Percentiles rank a stretch among this genome's conserved stretches.
Conservation (phyloP, 306 rosid genomes). For the Cucumis melo region DNA sequence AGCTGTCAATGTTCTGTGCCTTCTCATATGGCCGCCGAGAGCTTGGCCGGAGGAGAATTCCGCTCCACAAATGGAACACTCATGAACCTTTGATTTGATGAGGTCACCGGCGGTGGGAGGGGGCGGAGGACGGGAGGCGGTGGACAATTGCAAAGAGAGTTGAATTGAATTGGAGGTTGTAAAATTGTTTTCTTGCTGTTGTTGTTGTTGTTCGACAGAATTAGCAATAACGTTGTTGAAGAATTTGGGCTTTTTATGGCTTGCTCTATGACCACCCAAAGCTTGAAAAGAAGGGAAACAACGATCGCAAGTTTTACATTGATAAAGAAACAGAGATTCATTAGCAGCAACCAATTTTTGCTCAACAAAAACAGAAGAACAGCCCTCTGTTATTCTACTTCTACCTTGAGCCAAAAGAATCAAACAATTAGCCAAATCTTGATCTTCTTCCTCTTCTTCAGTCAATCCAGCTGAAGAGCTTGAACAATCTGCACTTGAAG, state of each 20-base stretch:
- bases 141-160: constrained; percentile 42
- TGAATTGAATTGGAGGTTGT: constrained; percentile 22
- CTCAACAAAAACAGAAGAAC: not conserved
- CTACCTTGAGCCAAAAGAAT: constrained; percentile 64
- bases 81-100: constrained; percentile 42
- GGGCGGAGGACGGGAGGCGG: not conserved
- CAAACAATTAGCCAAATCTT: constrained; percentile 72
- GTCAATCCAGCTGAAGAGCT: constrained; percentile 7
- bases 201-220: not conserved
- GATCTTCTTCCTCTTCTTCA: constrained; percentile 25
- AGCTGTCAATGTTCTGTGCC: constrained; percentile 43
- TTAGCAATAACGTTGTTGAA: not conserved
- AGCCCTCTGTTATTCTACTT: not conserved
- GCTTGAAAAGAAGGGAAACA: constrained; percentile 81
- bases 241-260: constrained; percentile 53
- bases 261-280: constrained; percentile 86
- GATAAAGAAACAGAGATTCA: constrained; percentile 12
- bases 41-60: constrained; percentile 91
- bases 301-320: constrained; percentile 76
- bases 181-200: not conserved
- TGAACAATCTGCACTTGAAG: constrained; percentile 12
- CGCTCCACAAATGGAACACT: constrained; percentile 66
- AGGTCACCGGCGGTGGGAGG: not conserved
- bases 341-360: not conserved
- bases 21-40: constrained; percentile 88